Percentiles rank a stretch among this genome's conserved stretches.
Evolutionary conservation across 768 basidiomycete species (phyloP).

Genomic region (Lepiota venenata): DNA sequence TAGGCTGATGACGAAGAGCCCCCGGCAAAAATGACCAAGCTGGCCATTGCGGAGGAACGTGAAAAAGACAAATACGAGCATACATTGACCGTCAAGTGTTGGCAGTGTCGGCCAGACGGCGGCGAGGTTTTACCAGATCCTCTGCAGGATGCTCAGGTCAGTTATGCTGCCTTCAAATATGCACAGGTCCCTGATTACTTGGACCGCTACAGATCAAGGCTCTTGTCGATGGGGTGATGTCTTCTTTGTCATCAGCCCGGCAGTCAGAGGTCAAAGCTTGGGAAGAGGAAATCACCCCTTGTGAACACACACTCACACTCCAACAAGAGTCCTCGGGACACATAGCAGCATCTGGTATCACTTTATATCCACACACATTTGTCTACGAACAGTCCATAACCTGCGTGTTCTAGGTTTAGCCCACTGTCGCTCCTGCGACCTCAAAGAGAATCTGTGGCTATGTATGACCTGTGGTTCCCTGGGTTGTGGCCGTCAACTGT

Average conservation of each 20-base stretch:
- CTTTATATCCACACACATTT: not conserved
- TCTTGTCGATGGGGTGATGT: constrained; percentile 68
- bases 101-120: constrained; percentile 57
- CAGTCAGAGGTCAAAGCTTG: constrained; percentile 96
- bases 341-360: constrained; percentile 54
- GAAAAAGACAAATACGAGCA: constrained; percentile 89
- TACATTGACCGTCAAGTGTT: constrained; percentile 65
- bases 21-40: constrained; percentile 84
- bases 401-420: constrained; percentile 56
- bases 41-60: constrained; percentile 82
- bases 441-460: constrained; percentile 93
- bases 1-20: constrained; percentile 79
- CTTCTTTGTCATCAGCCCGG: constrained; percentile 82
- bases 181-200: not conserved
- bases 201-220: constrained; percentile 40
- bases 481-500: constrained; percentile 86
- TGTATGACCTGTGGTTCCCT: constrained; percentile 89
- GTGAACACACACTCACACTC: constrained; percentile 69
- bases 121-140: constrained; percentile 45
- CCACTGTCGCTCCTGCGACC: constrained; percentile 77
- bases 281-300: constrained; percentile 91
- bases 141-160: constrained; percentile 30
- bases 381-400: not conserved
- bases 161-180: not conserved
- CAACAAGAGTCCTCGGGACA: constrained; percentile 39